phyloP scores from a whole-genome alignment of 73 alveolate species.

The Paramecium caudatum region DNA sequence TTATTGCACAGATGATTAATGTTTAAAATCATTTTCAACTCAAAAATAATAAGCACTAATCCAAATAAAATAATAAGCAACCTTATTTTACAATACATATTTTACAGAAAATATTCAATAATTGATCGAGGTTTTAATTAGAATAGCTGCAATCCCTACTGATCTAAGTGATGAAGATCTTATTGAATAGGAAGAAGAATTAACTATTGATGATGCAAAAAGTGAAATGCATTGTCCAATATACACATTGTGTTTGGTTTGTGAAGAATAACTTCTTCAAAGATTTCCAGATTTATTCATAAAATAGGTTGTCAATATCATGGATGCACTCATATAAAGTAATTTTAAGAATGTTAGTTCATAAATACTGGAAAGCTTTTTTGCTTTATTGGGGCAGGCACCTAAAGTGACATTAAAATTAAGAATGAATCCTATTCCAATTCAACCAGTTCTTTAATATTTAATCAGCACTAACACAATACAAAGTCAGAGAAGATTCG shows the following conservation, averaged over 20 bases:
- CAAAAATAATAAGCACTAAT: neutral
- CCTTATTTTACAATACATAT: neutral
- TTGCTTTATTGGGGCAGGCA: conserved; percentile 23
- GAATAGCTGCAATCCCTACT: conserved; percentile 14
- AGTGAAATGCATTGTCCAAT: conserved; percentile 37
- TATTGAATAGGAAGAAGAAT: conserved; percentile 51
- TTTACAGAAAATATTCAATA: neutral
- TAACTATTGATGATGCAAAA: conserved; percentile 6
- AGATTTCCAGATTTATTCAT: conserved; percentile 48
- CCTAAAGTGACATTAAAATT: neutral
- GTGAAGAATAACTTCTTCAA: neutral
- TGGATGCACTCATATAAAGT: neutral
- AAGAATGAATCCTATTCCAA: neutral
- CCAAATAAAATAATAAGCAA: neutral
- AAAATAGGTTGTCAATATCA: neutral
- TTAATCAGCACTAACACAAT: neutral
- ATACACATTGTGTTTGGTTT: neutral
- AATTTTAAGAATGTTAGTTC: neutral
- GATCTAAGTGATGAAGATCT: conserved; percentile 58
- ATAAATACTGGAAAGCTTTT: conserved; percentile 46
- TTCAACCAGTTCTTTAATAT: conserved; percentile 39
- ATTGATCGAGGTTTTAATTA: neutral
- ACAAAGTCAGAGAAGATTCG: conserved; percentile 32
- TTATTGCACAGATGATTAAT: neutral
- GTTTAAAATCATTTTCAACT: neutral